These are phyloP conservation scores for Phaeomoniella chlamydospora DNA, from an alignment of 2,329 filamentous ascomycete genomes.

Conservation along the genomic window DNA sequence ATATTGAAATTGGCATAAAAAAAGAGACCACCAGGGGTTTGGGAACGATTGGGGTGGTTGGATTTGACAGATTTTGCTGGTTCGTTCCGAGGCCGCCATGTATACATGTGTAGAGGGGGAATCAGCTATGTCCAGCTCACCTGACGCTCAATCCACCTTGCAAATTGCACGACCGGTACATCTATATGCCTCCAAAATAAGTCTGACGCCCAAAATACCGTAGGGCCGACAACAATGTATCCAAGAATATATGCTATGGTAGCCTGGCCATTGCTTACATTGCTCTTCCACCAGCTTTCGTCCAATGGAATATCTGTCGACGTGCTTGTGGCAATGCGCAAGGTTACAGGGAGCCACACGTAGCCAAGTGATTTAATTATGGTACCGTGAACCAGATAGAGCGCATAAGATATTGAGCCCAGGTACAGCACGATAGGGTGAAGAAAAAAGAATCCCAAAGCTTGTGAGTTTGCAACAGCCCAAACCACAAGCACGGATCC, in stretches of 20 bases:
- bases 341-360: background rate
- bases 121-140: too few species aligned
- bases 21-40: too few species aligned
- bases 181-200: slow-evolving; percentile 46
- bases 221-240: slow-evolving; percentile 23
- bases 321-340: too few species aligned
- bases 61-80: too few species aligned
- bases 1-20: too few species aligned
- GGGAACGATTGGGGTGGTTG: too few species aligned
- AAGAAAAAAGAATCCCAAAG: slow-evolving; percentile 9
- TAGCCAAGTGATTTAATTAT: slow-evolving; percentile 4
- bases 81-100: too few species aligned
- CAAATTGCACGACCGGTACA: slow-evolving; percentile 32
- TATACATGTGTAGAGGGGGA: too few species aligned
- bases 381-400: slow-evolving; percentile 14
- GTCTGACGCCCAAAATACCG: slow-evolving; percentile 40
- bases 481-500: slow-evolving; percentile 2
- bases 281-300: slow-evolving; percentile 8
- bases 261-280: slow-evolving; percentile 19
- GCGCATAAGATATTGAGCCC: slow-evolving; percentile 16
- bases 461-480: slow-evolving; percentile 3
- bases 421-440: slow-evolving; percentile 13
- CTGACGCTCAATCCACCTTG: slow-evolving; percentile 31
- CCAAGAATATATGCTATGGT: slow-evolving; percentile 21
- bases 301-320: slow-evolving; percentile 4